A percentile compares a stretch with the other conserved stretches of the same genome.
Conservation (phyloP, 2,329 filamentous ascomycete genomes). For the Lecanicillium sp. region DNA sequence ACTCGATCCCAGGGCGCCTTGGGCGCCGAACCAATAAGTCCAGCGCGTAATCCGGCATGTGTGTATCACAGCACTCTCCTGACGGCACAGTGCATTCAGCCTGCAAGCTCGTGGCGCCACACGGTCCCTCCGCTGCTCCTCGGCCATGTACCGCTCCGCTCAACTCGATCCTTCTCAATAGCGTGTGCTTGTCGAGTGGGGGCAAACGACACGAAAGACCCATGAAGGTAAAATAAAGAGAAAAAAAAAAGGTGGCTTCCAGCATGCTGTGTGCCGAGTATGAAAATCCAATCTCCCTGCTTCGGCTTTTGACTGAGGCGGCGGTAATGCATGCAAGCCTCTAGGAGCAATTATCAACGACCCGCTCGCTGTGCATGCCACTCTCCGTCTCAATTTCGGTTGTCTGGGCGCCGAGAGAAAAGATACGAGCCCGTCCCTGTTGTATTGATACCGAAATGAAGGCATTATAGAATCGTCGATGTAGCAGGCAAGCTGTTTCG, state of each 20-base stretch:
- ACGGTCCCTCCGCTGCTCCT: neutral
- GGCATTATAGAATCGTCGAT: too few species aligned
- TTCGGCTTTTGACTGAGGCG: neutral
- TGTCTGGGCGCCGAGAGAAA: too few species aligned
- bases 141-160: conserved; percentile 1
- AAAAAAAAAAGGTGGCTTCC: neutral
- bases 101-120: neutral
- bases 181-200: neutral
- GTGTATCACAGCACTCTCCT: neutral
- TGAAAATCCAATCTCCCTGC: conserved; percentile 2
- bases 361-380: too few species aligned
- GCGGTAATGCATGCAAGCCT: neutral
- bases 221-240: neutral
- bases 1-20: too few species aligned
- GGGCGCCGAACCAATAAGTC: too few species aligned
- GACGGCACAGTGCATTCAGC: neutral
- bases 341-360: too few species aligned
- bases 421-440: too few species aligned
- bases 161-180: neutral
- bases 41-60: too few species aligned
- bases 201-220: neutral
- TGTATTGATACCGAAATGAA: too few species aligned
- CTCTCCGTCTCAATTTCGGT: too few species aligned
- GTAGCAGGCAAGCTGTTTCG: too few species aligned
- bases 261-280: neutral